A percentile compares a stretch with the other conserved stretches of the same genome.
Evolutionary conservation across 345 rosid genomes (phyloP).

Genomic region (Erucastrum elatum): DNA sequence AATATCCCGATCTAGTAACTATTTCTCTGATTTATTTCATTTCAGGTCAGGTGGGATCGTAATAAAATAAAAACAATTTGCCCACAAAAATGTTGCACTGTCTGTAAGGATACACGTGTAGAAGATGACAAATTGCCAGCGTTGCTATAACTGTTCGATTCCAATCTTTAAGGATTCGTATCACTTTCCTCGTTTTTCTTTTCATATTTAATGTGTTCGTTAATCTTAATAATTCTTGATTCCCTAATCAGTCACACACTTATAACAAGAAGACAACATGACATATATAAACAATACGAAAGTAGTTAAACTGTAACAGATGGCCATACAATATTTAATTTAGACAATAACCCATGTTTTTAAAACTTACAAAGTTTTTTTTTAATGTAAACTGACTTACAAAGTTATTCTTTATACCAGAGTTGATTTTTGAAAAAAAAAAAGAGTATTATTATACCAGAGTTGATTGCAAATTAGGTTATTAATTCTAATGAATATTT

Average conservation of each 20-base stretch:
- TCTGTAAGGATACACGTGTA: conserved; percentile 18
- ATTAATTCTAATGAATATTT: neutral
- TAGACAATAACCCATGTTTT: conserved; percentile 1
- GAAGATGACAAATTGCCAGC: conserved; percentile 10
- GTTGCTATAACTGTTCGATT: neutral
- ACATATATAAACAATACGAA: neutral
- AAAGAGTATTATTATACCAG: neutral
- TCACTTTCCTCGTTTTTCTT: conserved; percentile 4
- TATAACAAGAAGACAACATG: neutral
- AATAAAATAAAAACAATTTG: neutral
- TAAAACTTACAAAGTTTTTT: neutral
- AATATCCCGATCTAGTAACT: neutral
- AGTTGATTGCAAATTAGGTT: neutral
- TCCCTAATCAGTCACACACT: neutral
- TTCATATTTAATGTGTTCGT: neutral
- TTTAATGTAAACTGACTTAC: neutral
- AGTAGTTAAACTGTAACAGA: neutral
- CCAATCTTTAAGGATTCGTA: conserved; percentile 4
- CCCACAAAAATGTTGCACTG: neutral
- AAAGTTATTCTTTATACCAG: neutral
- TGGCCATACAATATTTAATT: neutral
- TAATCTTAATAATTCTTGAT: neutral
- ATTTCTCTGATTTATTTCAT: neutral
- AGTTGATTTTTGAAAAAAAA: neutral
- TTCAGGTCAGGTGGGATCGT: neutral